Conservation (phyloP, 2,329 filamentous ascomycete genomes). For the Colletotrichum tanaceti region DNA sequence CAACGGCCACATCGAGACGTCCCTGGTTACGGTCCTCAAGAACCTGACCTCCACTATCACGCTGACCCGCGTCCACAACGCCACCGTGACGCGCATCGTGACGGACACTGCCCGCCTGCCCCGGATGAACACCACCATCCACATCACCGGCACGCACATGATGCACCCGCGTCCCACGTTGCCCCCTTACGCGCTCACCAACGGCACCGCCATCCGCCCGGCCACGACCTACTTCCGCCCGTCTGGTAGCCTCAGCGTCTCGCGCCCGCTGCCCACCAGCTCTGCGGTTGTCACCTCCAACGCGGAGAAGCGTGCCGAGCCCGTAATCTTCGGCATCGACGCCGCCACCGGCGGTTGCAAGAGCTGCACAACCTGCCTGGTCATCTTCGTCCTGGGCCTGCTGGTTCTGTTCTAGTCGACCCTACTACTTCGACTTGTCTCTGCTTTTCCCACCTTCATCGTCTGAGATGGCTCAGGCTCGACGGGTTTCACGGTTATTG, state of each 20-base stretch:
- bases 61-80: constrained; percentile 37
- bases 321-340: constrained; percentile 43
- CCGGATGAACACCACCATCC: constrained; percentile 43
- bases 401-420: constrained; percentile 48
- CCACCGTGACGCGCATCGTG: constrained; percentile 41
- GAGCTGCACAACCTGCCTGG: constrained; percentile 47
- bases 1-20: constrained; percentile 40
- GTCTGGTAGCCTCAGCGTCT: neutral
- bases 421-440: neutral
- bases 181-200: constrained; percentile 40
- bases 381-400: constrained; percentile 52
- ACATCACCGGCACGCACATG: constrained; percentile 40
- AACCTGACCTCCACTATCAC: constrained; percentile 51
- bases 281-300: constrained; percentile 48
- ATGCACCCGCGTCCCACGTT: constrained; percentile 42
- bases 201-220: constrained; percentile 39
- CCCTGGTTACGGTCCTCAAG: constrained; percentile 23
- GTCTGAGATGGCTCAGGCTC: no score
- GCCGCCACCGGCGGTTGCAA: constrained; percentile 47
- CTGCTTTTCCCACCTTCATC: neutral
- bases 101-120: neutral
- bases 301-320: constrained; percentile 49
- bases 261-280: constrained; percentile 7
- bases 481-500: no score
- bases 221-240: constrained; percentile 18